Evolutionary conservation across 2,329 filamentous ascomycete species (phyloP), one percentile per base, ranked within the genome.

Genomic region (Amauroascus verrucosus): DNA sequence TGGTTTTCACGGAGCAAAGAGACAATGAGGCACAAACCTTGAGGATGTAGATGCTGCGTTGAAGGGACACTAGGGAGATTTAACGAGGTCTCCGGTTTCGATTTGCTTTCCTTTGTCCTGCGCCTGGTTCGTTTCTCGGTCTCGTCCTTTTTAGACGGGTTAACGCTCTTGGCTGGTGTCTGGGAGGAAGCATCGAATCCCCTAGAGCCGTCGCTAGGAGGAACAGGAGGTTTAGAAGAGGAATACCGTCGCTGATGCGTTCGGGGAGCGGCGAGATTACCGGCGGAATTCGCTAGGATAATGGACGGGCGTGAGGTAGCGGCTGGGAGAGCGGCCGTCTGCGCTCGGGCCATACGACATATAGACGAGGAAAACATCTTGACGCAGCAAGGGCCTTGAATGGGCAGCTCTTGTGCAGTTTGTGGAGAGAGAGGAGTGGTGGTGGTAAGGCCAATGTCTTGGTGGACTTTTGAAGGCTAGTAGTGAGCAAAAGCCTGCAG

Each of bases 11-110:
- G 18, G 26, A 13, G 13, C 6, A 14, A 47, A n/a, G 22, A 40
- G 37, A 32, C n/a, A 43, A 30, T 32, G 33, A 28, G n/a, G 7
- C 14, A 48, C 41, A 13, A 40, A 76, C 74, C 73, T 65, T 74
- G 68, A 22, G 72, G 71, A 60, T 74, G 71, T 54, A 72, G 61
- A 61, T 75, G 70, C 58, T 74, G 70, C 38, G 73, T 74, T 18
- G 72, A 75, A 40, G 74, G 74, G 28, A 76, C 74, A 55, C 72
- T 74, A 13, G 74, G 74, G 22, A 75, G 63, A 56, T 71, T 72
- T 52, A 70, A 65, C 54, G 69, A 69, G 44, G 63, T 64, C 45
- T 71, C 63, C 59, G 67, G 55, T 55, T 70, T 68, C 50, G 67
- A 65, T 43, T 51, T 51, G 47, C 65, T 63, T 53, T 69, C 65